Conservation (phyloP, 148 eudicot genomes). For the Rhododendron ferrugineum region DNA sequence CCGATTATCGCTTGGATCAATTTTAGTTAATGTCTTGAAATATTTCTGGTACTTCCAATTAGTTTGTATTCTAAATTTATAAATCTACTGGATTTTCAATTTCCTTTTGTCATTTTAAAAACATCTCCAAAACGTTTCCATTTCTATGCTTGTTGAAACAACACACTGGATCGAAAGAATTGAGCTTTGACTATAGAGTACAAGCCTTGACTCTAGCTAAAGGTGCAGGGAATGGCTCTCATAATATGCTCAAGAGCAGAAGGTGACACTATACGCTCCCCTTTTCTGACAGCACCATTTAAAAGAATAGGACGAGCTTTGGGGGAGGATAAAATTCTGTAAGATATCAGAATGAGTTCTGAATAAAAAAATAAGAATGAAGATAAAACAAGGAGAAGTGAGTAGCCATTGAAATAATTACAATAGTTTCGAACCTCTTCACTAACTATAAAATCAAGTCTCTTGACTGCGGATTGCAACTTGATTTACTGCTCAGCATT, state of each 20-base stretch:
- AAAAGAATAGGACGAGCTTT: slow-evolving; percentile 48
- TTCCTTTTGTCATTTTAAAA: not conserved
- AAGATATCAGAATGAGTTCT: not conserved
- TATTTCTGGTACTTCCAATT: not conserved
- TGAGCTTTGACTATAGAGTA: not conserved
- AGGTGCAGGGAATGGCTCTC: slow-evolving; percentile 45
- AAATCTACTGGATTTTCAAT: too few relatives aligned
- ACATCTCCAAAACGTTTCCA: not conserved
- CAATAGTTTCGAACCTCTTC: slow-evolving; percentile 39
- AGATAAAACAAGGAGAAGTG: not conserved
- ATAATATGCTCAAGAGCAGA: slow-evolving; percentile 47
- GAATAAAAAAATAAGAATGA: not conserved
- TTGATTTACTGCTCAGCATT: slow-evolving; percentile 38
- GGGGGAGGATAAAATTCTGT: slow-evolving; percentile 47
- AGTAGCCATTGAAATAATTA: not conserved
- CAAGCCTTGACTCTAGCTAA: slow-evolving; percentile 47
- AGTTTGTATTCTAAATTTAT: too few relatives aligned
- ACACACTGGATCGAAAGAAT: not conserved
- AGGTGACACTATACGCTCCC: slow-evolving; percentile 63
- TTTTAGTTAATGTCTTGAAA: not conserved
- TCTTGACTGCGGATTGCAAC: slow-evolving; percentile 46
- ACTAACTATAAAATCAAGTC: slow-evolving; percentile 52
- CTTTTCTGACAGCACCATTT: slow-evolving; percentile 55
- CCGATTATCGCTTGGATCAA: not conserved
- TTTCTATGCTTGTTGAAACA: not conserved